Evolutionary conservation across 495 filamentous ascomycete genomes (phyloP).

Genomic region (Peziza echinospora): DNA sequence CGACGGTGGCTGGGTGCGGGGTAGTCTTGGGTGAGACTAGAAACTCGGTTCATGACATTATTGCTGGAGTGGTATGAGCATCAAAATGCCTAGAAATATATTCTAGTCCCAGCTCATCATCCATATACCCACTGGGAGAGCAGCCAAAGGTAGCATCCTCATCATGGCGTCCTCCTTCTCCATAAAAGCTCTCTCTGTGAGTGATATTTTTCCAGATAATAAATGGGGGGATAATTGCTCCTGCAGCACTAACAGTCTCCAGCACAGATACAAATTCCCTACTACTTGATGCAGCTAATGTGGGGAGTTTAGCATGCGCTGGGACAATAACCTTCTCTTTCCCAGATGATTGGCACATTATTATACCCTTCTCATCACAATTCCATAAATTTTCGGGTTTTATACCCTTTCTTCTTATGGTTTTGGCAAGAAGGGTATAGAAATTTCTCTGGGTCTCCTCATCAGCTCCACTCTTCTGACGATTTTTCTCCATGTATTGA

Average conservation of each 20-base stretch:
- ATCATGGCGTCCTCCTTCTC: no score
- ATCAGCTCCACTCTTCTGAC: not conserved
- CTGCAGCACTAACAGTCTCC: not conserved
- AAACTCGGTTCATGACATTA: no score
- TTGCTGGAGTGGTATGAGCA: no score
- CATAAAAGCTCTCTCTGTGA: not conserved
- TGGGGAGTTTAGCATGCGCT: not conserved
- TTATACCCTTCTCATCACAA: conserved; percentile 1
- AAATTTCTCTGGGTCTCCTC: not conserved
- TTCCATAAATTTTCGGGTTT: not conserved
- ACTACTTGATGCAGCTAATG: not conserved
- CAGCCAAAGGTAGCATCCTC: conserved; percentile 4
- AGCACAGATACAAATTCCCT: not conserved
- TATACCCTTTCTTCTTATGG: not conserved
- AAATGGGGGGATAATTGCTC: not conserved
- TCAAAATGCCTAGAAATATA: conserved; percentile 15
- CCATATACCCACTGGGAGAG: conserved; percentile 13
- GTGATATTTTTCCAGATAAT: not conserved
- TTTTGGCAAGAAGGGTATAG: not conserved
- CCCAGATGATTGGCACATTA: not conserved
- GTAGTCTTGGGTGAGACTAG: no score
- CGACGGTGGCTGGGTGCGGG: no score
- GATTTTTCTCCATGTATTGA: not conserved
- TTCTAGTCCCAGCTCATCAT: conserved; percentile 10
- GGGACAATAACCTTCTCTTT: not conserved